A percentile compares a stretch with the other conserved stretches of the same genome.
These are phyloP conservation scores for Hygrophoropsis aurantiaca DNA, from an alignment of 768 basidiomycete genomes.

Conservation along the genomic window DNA sequence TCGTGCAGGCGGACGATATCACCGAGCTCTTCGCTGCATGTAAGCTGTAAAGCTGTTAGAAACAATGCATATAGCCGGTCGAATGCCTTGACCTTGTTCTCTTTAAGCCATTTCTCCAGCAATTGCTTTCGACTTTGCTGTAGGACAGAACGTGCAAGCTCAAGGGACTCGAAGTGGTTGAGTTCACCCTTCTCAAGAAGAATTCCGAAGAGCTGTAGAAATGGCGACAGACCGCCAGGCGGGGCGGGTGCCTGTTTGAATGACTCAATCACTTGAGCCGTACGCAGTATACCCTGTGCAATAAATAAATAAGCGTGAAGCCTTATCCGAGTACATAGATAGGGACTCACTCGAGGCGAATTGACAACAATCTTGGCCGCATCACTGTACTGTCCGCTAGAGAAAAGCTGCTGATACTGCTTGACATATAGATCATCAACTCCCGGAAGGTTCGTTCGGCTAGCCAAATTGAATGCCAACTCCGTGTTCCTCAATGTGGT, in stretches of 20 bases:
- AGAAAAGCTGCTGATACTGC: constrained; percentile 91
- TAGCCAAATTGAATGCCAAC: constrained; percentile 96
- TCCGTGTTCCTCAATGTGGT: constrained; percentile 94
- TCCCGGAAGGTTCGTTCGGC: constrained; percentile 93
- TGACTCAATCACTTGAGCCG: constrained; percentile 91
- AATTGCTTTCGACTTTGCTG: constrained; percentile 96
- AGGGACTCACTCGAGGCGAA: constrained; percentile 79
- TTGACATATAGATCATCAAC: constrained; percentile 95
- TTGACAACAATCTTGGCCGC: constrained; percentile 98
- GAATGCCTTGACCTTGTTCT: constrained; percentile 77
- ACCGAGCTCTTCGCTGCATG: constrained; percentile 97
- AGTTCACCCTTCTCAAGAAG: constrained; percentile 98
- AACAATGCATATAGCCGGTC: not conserved
- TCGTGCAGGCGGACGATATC: constrained; percentile 94
- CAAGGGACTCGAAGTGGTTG: constrained; percentile 93
- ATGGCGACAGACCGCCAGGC: constrained; percentile 89
- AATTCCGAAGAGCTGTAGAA: constrained; percentile 97
- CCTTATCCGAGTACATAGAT: not conserved
- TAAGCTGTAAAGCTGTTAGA: constrained; percentile 57
- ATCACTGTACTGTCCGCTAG: constrained; percentile 84
- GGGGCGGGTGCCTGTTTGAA: constrained; percentile 96
- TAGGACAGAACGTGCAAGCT: constrained; percentile 93
- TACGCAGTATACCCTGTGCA: constrained; percentile 90
- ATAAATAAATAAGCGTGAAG: constrained; percentile 6
- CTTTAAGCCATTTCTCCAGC: constrained; percentile 98